Conservation (phyloP, 306 rosid genomes). For the Sindora glabra region DNA sequence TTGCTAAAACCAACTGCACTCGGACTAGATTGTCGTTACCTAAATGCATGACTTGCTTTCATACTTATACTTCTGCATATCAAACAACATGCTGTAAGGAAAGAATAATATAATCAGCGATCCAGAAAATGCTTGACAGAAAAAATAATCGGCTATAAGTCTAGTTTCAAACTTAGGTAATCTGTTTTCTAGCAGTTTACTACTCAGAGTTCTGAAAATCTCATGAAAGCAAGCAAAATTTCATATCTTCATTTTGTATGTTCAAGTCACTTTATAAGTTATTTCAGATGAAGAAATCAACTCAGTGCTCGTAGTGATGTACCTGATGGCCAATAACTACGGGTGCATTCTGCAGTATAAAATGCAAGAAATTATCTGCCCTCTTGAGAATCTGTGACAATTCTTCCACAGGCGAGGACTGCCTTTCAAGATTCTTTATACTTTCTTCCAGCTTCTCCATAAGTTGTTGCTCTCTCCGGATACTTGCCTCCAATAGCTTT, state of each 20-base stretch:
- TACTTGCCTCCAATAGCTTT: constrained; percentile 63
- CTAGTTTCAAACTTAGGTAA: too few species aligned
- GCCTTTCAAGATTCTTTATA: constrained; percentile 59
- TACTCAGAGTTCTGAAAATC: neutral
- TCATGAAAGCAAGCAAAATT: neutral
- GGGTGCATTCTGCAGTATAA: constrained; percentile 97
- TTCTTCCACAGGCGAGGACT: constrained; percentile 85
- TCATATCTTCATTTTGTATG: neutral
- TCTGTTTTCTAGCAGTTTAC: neutral
- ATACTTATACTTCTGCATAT: neutral
- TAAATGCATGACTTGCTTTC: neutral
- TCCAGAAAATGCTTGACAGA: neutral
- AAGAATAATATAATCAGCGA: neutral
- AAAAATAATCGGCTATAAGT: neutral
- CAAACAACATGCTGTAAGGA: neutral
- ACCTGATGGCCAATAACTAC: constrained; percentile 99
- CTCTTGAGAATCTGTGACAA: constrained; percentile 75
- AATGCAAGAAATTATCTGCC: constrained; percentile 86
- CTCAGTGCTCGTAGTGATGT: constrained; percentile 16
- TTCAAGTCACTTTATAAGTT: neutral
- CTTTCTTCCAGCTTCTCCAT: constrained; percentile 66
- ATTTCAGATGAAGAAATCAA: neutral
- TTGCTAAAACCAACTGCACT: neutral
- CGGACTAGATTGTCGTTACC: neutral
- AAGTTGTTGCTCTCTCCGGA: constrained; percentile 63